Evolutionary conservation across 805 yeast species (phyloP).

Genomic region (Sugiyamaella mastotermitis): DNA sequence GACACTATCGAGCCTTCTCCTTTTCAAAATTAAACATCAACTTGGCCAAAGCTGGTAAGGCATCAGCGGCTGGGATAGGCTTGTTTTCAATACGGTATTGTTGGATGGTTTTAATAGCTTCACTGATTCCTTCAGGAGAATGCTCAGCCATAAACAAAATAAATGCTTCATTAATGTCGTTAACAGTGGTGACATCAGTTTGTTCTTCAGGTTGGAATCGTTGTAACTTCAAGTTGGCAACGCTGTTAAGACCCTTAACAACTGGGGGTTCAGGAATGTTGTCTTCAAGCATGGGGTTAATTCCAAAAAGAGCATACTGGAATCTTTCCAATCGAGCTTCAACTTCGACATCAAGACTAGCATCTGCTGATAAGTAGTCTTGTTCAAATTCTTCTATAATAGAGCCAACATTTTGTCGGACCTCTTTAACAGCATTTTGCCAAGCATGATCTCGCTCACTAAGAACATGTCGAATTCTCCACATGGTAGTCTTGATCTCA

Average conservation of each 20-base stretch:
- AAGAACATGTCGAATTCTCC: conserved; percentile 78
- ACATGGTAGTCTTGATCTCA: conserved; percentile 55
- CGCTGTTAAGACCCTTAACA: conserved; percentile 58
- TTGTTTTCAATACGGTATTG: conserved; percentile 40
- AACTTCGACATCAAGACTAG: conserved; percentile 50
- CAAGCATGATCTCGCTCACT: conserved; percentile 77
- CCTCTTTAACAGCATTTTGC: conserved; percentile 48
- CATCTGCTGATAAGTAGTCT: conserved; percentile 50
- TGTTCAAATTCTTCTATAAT: conserved; percentile 54
- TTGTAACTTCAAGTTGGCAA: conserved; percentile 62
- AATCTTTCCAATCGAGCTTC: conserved; percentile 70
- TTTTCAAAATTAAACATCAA: conserved; percentile 20
- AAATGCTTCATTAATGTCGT: conserved; percentile 41
- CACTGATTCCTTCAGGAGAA: conserved; percentile 34
- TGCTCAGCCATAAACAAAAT: conserved; percentile 43
- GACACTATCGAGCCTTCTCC: conserved; percentile 10
- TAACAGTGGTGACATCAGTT: conserved; percentile 22
- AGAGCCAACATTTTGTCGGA: conserved; percentile 38
- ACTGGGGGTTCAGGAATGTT: conserved; percentile 54
- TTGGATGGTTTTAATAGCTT: conserved; percentile 36
- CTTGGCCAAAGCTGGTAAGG: conserved; percentile 24
- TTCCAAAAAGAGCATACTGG: conserved; percentile 81
- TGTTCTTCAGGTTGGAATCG: conserved; percentile 37
- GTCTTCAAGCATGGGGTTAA: conserved; percentile 60
- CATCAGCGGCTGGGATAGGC: conserved; percentile 23